Conservation (phyloP, 345 rosid genomes). For the Brassica rapa region DNA sequence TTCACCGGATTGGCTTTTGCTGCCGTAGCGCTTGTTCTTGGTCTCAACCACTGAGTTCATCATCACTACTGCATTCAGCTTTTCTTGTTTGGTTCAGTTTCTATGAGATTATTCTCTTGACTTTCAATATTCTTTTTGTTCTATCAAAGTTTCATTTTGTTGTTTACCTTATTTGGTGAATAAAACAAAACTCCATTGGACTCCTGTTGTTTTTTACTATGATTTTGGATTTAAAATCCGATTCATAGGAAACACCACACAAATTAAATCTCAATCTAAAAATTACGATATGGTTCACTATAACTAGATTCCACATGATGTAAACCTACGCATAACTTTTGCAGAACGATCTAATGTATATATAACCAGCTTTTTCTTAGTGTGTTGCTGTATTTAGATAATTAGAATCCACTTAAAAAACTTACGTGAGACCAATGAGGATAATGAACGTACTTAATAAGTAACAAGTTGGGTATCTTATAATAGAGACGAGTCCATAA, state of each 20-base stretch:
- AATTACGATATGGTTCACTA: not conserved
- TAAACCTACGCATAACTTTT: not conserved
- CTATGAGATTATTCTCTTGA: constrained; percentile 23
- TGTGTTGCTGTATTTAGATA: not conserved
- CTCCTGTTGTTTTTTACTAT: not conserved
- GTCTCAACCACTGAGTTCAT: constrained; percentile 31
- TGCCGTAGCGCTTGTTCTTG: constrained; percentile 35
- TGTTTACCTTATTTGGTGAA: constrained; percentile 15
- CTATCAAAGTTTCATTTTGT: not conserved
- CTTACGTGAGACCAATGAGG: not conserved
- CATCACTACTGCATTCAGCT: not conserved
- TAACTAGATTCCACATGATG: not conserved
- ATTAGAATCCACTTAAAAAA: not conserved
- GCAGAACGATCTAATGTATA: not conserved
- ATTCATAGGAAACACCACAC: not conserved
- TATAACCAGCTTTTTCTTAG: not conserved
- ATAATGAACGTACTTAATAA: not conserved
- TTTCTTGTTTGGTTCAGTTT: constrained; percentile 7
- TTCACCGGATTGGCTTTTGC: constrained; percentile 38
- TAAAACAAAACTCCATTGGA: not conserved
- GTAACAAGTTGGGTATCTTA: not conserved
- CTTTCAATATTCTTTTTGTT: constrained; percentile 1
- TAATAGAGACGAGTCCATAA: not conserved
- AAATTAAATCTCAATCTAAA: not conserved
- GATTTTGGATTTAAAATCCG: constrained; percentile 19